A percentile compares a stretch with the other conserved stretches of the same genome.
Evolutionary conservation across 2,329 filamentous ascomycete species (phyloP).

Genomic region (Chaetomiaceae sp.): DNA sequence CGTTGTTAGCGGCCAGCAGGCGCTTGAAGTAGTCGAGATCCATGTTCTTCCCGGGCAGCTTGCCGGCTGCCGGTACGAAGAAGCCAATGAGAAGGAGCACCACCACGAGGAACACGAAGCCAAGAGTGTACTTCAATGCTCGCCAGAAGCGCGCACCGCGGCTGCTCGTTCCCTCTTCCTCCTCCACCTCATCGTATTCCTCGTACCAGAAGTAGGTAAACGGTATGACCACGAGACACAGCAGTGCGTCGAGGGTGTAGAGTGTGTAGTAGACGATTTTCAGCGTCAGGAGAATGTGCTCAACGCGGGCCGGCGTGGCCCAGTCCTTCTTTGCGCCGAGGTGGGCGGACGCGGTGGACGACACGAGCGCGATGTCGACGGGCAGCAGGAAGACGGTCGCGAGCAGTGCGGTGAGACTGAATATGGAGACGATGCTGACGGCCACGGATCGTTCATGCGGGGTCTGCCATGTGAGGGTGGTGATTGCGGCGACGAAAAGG

Average conservation of each 20-base stretch:
- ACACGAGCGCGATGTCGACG: conserved; percentile 91
- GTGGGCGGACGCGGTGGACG: conserved; percentile 70
- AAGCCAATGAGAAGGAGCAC: conserved; percentile 88
- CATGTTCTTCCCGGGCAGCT: conserved; percentile 58
- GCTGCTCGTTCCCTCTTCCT: conserved; percentile 71
- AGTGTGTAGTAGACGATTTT: conserved; percentile 88
- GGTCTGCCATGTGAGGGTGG: conserved; percentile 86
- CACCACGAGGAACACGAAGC: conserved; percentile 72
- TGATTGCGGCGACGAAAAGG: conserved; percentile 71
- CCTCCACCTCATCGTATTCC: conserved; percentile 88
- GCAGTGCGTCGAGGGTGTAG: conserved; percentile 83
- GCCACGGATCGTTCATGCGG: conserved; percentile 77
- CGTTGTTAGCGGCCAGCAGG: conserved; percentile 77
- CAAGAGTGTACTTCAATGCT: conserved; percentile 86
- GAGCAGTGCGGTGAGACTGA: conserved; percentile 80
- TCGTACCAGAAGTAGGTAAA: conserved; percentile 99
- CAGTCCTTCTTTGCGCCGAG: conserved; percentile 86
- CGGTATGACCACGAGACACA: conserved; percentile 84
- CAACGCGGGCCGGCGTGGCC: conserved; percentile 77
- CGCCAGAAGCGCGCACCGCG: conserved; percentile 66
- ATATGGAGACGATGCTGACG: conserved; percentile 77
- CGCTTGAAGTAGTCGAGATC: conserved; percentile 90
- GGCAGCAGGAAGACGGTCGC: conserved; percentile 89
- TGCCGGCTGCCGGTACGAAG: conserved; percentile 77
- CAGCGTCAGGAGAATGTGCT: conserved; percentile 71